Evolutionary conservation across 129 eudicot species (phyloP).

Genomic region (Deinandra increscens): DNA sequence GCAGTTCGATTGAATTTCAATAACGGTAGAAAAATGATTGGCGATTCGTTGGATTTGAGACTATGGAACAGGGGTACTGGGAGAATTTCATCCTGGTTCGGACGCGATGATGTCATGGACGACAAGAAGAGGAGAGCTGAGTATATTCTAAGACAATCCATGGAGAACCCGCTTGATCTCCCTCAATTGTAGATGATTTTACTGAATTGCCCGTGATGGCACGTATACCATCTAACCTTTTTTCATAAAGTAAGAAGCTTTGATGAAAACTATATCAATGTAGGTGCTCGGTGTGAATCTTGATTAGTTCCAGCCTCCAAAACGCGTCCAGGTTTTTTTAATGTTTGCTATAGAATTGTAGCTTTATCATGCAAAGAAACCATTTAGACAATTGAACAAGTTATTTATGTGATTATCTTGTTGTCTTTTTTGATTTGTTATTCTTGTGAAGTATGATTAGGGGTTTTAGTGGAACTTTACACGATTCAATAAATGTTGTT

Average conservation of each 20-base stretch:
- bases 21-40: constrained; percentile 58
- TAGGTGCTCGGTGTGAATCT: constrained; percentile 42
- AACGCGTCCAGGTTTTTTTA: constrained; percentile 35
- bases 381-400: constrained; percentile 33
- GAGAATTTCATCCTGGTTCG: constrained; percentile 51
- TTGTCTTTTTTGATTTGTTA: constrained; percentile 14
- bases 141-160: constrained; percentile 71
- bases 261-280: constrained; percentile 36
- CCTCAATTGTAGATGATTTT: constrained; percentile 74
- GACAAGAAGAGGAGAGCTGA: constrained; percentile 95
- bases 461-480: constrained; percentile 9
- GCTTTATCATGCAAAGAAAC: constrained; percentile 34
- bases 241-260: constrained; percentile 28
- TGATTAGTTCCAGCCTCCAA: constrained; percentile 33
- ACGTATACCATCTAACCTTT: constrained; percentile 23
- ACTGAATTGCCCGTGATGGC: constrained; percentile 39
- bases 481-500: constrained; percentile 5
- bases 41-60: constrained; percentile 76
- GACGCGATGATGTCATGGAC: constrained; percentile 81
- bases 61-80: constrained; percentile 57
- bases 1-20: constrained; percentile 68
- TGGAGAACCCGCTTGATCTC: constrained; percentile 70
- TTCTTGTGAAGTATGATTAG: constrained; percentile 20
- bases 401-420: constrained; percentile 30
- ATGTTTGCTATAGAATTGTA: constrained; percentile 33